Percentiles rank a stretch among this genome's conserved stretches.
Conservation (phyloP, 148 eudicot genomes). For the Vaccinium darrowii region DNA sequence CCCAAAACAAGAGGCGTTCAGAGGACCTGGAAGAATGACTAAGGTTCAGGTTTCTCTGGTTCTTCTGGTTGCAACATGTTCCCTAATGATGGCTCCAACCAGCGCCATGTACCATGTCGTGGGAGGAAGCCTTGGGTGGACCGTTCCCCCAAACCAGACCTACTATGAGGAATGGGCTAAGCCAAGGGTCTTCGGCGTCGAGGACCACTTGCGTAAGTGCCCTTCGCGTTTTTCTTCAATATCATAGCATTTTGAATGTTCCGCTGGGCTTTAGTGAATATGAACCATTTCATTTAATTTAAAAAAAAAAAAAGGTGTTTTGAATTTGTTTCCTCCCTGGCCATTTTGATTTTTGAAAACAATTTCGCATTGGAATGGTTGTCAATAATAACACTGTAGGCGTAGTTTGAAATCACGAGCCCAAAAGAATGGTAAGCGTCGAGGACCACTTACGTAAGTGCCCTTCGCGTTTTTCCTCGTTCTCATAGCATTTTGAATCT, state of each 20-base stretch:
- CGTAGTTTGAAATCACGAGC: too few species aligned
- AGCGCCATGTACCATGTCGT: slow-evolving; percentile 51
- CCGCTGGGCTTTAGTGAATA: too few species aligned
- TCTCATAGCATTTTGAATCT: too few species aligned
- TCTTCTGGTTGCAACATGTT: slow-evolving; percentile 21
- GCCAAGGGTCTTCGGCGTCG: slow-evolving; percentile 41
- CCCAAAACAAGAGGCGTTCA: neutral
- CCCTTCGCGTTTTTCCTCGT: neutral
- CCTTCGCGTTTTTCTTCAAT: too few species aligned
- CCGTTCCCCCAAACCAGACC: slow-evolving; percentile 42
- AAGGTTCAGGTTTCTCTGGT: slow-evolving; percentile 26
- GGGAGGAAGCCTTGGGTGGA: slow-evolving; percentile 55
- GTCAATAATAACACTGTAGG: too few species aligned
- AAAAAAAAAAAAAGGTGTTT: too few species aligned
- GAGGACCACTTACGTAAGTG: slow-evolving; percentile 44
- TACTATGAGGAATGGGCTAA: slow-evolving; percentile 54
- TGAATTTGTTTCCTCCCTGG: neutral
- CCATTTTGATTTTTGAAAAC: neutral
- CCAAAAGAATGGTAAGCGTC: too few species aligned
- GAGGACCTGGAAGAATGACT: slow-evolving; percentile 23
- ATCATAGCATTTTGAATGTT: too few species aligned
- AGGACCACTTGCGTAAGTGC: slow-evolving; percentile 44
- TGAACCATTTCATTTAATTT: too few species aligned
- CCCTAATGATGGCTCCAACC: slow-evolving; percentile 28
- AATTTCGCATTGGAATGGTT: neutral